A percentile compares a stretch with the other conserved stretches of the same genome.
phyloP scores from a whole-genome alignment of 129 eudicot genomes.

The Lonicera japonica region DNA sequence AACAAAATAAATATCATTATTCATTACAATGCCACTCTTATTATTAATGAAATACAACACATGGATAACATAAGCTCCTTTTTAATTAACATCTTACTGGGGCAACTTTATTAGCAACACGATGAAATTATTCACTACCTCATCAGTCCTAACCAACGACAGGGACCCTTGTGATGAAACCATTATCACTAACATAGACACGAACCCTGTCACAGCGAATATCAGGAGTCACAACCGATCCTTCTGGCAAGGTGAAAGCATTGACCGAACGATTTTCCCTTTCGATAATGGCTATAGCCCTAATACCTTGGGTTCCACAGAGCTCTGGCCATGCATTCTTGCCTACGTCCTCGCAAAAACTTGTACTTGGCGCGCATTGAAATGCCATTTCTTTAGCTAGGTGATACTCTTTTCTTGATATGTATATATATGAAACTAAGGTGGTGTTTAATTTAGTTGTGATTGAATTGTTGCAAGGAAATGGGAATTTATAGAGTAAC shows the following conservation, averaged over 20 bases:
- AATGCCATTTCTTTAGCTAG: background rate
- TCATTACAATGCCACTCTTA: too few relatives aligned
- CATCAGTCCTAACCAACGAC: too few relatives aligned
- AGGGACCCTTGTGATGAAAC: too few relatives aligned
- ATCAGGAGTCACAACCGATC: constrained; percentile 13
- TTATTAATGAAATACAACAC: too few relatives aligned
- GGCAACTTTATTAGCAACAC: too few relatives aligned
- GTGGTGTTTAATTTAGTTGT: background rate
- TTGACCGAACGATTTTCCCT: constrained; percentile 11
- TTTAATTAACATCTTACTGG: too few relatives aligned
- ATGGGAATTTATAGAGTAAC: background rate
- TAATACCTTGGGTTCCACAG: constrained; percentile 2
- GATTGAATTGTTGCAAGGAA: background rate
- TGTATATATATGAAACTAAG: too few relatives aligned
- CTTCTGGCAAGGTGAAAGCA: constrained; percentile 10
- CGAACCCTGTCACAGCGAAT: constrained; percentile 21
- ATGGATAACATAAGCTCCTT: too few relatives aligned
- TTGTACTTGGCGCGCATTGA: background rate
- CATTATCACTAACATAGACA: too few relatives aligned
- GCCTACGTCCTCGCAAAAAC: background rate
- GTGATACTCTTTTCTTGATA: background rate
- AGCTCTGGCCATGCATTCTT: too few relatives aligned
- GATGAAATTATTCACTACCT: too few relatives aligned
- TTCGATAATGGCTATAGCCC: constrained; percentile 5
- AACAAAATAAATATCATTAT: too few relatives aligned